A percentile compares a stretch with the other conserved stretches of the same genome.
These are phyloP conservation scores for Colletotrichum sp. DNA, from an alignment of 2,329 filamentous ascomycete genomes.

Conservation along the genomic window DNA sequence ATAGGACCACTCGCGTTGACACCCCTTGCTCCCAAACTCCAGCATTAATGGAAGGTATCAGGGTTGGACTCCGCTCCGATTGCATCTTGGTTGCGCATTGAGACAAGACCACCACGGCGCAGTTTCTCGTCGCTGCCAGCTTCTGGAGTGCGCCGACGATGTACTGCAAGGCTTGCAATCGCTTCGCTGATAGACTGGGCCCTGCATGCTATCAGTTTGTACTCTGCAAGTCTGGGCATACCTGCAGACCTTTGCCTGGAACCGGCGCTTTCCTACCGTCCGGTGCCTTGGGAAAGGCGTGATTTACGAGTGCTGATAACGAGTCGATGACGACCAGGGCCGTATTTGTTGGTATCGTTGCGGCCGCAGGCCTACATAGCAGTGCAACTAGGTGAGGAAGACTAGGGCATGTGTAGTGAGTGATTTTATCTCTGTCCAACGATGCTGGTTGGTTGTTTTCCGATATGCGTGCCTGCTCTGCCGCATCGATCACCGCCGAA, in stretches of 20 bases:
- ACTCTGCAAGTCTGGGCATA: not conserved
- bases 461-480: not conserved
- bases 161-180: slow-evolving; percentile 60
- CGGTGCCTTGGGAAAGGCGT: slow-evolving; percentile 71
- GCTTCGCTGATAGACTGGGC: slow-evolving; percentile 42
- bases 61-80: slow-evolving; percentile 66
- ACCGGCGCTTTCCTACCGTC: slow-evolving; percentile 43
- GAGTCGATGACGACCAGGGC: slow-evolving; percentile 79
- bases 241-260: slow-evolving; percentile 41
- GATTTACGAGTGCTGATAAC: slow-evolving; percentile 76
- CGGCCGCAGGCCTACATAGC: slow-evolving; percentile 68
- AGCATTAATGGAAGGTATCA: slow-evolving; percentile 78
- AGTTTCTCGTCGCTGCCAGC: slow-evolving; percentile 73
- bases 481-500: slow-evolving; percentile 28
- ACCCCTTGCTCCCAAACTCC: slow-evolving; percentile 82
- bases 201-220: slow-evolving; percentile 28
- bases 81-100: slow-evolving; percentile 86
- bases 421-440: slow-evolving; percentile 33
- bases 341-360: slow-evolving; percentile 67
- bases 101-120: slow-evolving; percentile 77
- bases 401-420: slow-evolving; percentile 58
- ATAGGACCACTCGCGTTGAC: slow-evolving; percentile 75
- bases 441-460: slow-evolving; percentile 2
- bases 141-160: slow-evolving; percentile 76
- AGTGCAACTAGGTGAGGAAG: slow-evolving; percentile 79